Conservation (phyloP, 345 rosid genomes). For the Cardamine resedifolia region DNA sequence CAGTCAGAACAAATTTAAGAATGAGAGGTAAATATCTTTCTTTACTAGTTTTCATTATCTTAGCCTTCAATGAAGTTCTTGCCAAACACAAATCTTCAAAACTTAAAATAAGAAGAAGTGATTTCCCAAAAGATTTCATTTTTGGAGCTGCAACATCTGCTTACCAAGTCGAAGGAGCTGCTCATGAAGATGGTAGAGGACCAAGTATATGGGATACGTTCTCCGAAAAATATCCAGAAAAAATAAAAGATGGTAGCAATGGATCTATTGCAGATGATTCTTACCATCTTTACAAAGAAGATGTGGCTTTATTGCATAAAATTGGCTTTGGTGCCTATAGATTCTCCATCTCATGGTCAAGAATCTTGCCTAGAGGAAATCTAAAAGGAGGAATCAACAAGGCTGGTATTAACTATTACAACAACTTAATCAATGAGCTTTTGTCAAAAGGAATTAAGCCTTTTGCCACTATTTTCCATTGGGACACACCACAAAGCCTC, state of each 20-base stretch:
- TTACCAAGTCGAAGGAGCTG: conserved; percentile 8
- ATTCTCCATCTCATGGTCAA: conserved; percentile 9
- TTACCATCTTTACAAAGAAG: conserved; percentile 11
- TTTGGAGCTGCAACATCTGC: conserved; percentile 14
- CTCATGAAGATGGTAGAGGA: conserved; percentile 16
- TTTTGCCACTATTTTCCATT: background rate
- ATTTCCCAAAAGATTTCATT: conserved; percentile 1
- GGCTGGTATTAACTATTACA: background rate
- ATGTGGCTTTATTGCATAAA: background rate
- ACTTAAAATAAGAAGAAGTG: background rate
- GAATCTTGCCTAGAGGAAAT: background rate
- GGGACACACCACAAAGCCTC: conserved; percentile 8
- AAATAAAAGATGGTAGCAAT: background rate
- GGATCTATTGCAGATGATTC: conserved; percentile 11
- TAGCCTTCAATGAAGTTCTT: background rate
- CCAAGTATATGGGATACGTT: background rate
- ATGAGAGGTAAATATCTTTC: background rate
- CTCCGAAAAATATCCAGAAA: background rate
- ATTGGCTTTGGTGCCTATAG: background rate
- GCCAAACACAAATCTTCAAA: background rate
- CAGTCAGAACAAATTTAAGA: background rate
- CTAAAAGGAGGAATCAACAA: background rate
- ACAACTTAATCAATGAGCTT: conserved; percentile 20
- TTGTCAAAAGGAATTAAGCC: conserved; percentile 2
- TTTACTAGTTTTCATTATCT: background rate